A percentile compares a stretch with the other conserved stretches of the same genome.
phyloP scores from a whole-genome alignment of 2,329 filamentous ascomycete species.

The Fusarium drepaniforme region DNA sequence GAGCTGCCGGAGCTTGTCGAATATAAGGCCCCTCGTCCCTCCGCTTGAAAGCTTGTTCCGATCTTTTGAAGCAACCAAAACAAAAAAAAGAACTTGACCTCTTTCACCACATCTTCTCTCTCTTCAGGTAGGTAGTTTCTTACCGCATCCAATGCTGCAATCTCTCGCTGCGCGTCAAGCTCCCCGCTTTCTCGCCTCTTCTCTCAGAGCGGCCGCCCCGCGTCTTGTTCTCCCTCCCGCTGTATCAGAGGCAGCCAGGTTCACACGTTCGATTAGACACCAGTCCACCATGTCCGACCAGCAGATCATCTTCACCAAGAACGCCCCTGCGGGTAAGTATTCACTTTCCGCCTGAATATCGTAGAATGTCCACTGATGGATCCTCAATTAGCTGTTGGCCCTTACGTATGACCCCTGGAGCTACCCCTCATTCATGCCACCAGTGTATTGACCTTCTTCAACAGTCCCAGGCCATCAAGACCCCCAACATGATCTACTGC shows the following conservation, averaged over 20 bases:
- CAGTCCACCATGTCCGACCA: constrained; percentile 61
- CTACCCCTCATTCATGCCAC: constrained; percentile 22
- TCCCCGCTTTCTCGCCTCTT: constrained; percentile 36
- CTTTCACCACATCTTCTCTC: background rate
- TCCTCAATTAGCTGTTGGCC: constrained; percentile 64
- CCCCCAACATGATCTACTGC: constrained; percentile 73
- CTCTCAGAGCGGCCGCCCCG: constrained; percentile 26
- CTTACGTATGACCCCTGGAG: constrained; percentile 65
- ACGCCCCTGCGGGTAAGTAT: constrained; percentile 69
- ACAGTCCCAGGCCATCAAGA: constrained; percentile 76
- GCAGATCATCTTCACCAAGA: constrained; percentile 67
- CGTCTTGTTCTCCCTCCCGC: constrained; percentile 15
- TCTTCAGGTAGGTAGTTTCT: constrained; percentile 30
- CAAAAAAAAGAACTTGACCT: constrained; percentile 3
- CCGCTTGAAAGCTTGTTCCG: constrained; percentile 15
- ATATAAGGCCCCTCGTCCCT: constrained; percentile 4
- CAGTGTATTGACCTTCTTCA: constrained; percentile 27
- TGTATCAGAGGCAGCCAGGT: constrained; percentile 35
- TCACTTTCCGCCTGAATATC: background rate
- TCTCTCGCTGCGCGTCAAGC: constrained; percentile 37
- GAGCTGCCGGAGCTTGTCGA: constrained; percentile 30
- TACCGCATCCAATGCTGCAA: constrained; percentile 39
- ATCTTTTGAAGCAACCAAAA: constrained; percentile 8
- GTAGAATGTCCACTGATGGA: constrained; percentile 16
- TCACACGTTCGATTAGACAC: constrained; percentile 49